Conservation (phyloP, 495 filamentous ascomycete species). For the Corynascus novoguineensis region DNA sequence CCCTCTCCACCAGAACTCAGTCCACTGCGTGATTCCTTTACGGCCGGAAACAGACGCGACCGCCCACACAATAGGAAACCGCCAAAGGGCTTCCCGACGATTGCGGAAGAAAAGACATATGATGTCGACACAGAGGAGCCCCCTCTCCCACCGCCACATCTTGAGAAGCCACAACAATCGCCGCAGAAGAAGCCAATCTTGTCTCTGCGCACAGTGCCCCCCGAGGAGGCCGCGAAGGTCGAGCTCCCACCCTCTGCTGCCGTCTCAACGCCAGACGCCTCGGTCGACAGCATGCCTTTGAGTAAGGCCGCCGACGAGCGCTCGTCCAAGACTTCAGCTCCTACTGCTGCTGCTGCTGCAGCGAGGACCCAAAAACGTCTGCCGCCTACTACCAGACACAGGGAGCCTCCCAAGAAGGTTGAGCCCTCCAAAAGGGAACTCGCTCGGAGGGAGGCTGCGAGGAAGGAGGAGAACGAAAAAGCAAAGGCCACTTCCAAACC, state of each 20-base stretch:
- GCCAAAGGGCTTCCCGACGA: conserved; percentile 35
- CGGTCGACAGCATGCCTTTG: conserved; percentile 11
- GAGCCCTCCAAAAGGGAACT: background rate
- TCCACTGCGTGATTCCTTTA: conserved; percentile 43
- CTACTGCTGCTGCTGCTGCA: too few relatives aligned
- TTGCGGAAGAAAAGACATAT: conserved; percentile 42
- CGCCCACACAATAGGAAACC: conserved; percentile 22
- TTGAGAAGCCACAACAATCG: conserved; percentile 22
- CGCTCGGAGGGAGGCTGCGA: background rate
- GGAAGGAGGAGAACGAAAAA: background rate
- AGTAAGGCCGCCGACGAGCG: background rate
- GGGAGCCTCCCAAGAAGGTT: background rate
- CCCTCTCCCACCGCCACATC: conserved; percentile 13
- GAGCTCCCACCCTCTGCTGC: conserved; percentile 17
- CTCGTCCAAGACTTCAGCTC: background rate
- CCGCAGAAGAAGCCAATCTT: conserved; percentile 25
- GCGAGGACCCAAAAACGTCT: background rate
- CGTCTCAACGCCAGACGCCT: conserved; percentile 18
- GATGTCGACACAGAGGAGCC: conserved; percentile 28
- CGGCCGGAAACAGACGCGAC: conserved; percentile 40
- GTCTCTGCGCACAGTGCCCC: conserved; percentile 19
- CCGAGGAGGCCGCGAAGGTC: conserved; percentile 18
- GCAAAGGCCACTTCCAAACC: background rate
- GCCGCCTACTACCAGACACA: background rate
- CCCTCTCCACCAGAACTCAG: conserved; percentile 39